Evolutionary conservation across 768 basidiomycete genomes (phyloP), one percentile per base, ranked within the genome.

Genomic region (Tulasnella sp.): DNA sequence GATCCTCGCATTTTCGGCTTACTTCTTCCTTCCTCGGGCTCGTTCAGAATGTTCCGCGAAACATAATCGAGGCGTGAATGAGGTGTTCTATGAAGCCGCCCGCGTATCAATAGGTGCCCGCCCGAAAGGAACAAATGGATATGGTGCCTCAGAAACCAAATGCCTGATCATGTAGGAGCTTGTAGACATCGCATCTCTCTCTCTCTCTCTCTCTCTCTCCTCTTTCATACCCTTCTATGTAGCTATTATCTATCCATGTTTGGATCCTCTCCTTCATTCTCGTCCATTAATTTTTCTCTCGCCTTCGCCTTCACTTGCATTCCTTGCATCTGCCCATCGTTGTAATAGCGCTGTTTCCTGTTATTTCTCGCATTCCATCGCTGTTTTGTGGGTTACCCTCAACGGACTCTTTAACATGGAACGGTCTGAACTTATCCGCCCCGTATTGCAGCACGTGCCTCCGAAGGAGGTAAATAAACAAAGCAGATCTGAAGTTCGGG

Each of bases 1-100:
- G 40, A 32, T 52, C 62, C 69, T 32, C 39, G 40, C 11, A 40
- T n/a, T 40, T 22, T 6, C 26, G 12, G 29, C 39, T 37, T 29
- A 40, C 34, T 26, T 44, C 5, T 41, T 36, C 12, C 72, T 39
- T 59, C n/a, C 32, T 29, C 62, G 19, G 5, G 16, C 42, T 1
- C 22, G 72, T 65, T 3, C 77, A 97, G 95, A 98, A 83, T 98
- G 96, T 78, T 96, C 94, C 75, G 95, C 96, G 8, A 98, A 98
- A 80, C 94, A 96, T 77, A 95, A 97, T 76, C 87, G 96, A 64
- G 96, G 96, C 4, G 95, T 98, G 12, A 84, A 87, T 35, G 95
- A 98, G 78, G 94, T 95, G 9, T 95, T 98, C 77, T 86, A 91
- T 75, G 96, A 98, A 79, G 91, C 92, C 5, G 93, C 92, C 0